Evolutionary conservation across 768 basidiomycete species (phyloP), one percentile per base, ranked within the genome.

Genomic region (Pulveroboletus ravenelii): DNA sequence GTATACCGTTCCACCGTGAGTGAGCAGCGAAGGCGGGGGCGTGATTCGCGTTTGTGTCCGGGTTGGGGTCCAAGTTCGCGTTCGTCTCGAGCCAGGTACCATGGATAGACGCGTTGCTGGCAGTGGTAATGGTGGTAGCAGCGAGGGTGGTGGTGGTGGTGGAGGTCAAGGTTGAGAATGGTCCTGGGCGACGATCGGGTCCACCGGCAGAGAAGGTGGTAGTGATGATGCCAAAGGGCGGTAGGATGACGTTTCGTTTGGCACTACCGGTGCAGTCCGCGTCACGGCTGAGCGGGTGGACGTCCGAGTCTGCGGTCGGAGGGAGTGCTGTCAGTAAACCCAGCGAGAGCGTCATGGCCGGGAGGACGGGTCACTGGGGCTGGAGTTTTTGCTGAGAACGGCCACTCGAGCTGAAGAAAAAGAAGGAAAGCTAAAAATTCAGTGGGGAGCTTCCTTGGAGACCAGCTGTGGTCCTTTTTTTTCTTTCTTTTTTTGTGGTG

Each of bases 1-100:
- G 63, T 7, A 40, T 13, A 6, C 63, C 62, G 2, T 57, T 49
- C 63, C 63, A 60, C 13, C 32, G 32, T 32, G 32, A 30, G 4
- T 30, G 29, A 2, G 25, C 20, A 10, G 29, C 41, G 10, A 36
- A 32, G 10, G 32, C 37, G 34, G 27, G n/a, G 14, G 10, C 17
- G 30, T 3, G 37, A 14, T 42, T 34, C 7, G 15, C 15, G n/a
- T 35, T n/a, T 9, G 35, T 6, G 35, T 17, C 6, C 35, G n/a
- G 13, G 29, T 30, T 30, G 6, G 32, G 32, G 10, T 32, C 10
- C 32, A 23, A 23, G 20, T 23, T 23, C 20, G 4, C 20, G 20
- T 23, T 23, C 20, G 32, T 32, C 29, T 30, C 29, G 29, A 23
- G 20, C 20, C 20, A 23, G 20, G 20, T 23, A 23, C 20, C 20